Percentiles rank a stretch among this genome's conserved stretches.
Conservation (phyloP, 73 alveolate genomes). For the Diophrys sp. region DNA sequence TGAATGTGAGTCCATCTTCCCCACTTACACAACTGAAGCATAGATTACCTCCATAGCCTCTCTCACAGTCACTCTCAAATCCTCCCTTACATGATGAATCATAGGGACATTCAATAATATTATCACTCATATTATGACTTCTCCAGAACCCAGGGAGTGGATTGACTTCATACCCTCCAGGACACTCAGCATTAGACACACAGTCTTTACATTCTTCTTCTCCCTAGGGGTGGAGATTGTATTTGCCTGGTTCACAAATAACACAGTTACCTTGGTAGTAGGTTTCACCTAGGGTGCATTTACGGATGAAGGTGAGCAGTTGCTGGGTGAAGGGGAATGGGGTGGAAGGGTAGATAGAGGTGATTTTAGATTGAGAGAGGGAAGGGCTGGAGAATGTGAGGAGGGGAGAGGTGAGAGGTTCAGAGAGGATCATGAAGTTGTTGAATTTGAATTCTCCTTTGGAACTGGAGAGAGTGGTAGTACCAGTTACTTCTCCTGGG, state of each 20-base stretch:
- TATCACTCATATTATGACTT: conserved; percentile 25
- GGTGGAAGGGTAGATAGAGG: neutral
- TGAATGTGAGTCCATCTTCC: neutral
- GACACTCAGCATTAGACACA: conserved; percentile 13
- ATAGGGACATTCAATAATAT: conserved; percentile 50
- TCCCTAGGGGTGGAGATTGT: neutral
- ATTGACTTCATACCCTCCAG: conserved; percentile 14
- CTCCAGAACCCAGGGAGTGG: conserved; percentile 58
- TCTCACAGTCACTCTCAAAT: conserved; percentile 3
- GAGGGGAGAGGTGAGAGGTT: neutral
- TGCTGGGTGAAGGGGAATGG: neutral
- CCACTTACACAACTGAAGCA: conserved; percentile 9
- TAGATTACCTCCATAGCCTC: conserved; percentile 36
- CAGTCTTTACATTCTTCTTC: neutral
- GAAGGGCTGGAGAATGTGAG: neutral
- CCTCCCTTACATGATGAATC: conserved; percentile 39
- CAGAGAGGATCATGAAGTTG: neutral
- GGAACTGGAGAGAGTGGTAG: neutral
- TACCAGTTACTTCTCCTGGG: neutral
- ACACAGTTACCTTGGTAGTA: conserved; percentile 23
- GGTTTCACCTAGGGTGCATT: conserved; percentile 33
- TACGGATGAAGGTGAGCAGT: neutral
- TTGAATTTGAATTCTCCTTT: neutral
- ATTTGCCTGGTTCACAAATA: conserved; percentile 32
- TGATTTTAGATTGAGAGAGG: too few relatives aligned